phyloP scores from a whole-genome alignment of 352 stramenopile species.

The Elongisporangium undulatum region DNA sequence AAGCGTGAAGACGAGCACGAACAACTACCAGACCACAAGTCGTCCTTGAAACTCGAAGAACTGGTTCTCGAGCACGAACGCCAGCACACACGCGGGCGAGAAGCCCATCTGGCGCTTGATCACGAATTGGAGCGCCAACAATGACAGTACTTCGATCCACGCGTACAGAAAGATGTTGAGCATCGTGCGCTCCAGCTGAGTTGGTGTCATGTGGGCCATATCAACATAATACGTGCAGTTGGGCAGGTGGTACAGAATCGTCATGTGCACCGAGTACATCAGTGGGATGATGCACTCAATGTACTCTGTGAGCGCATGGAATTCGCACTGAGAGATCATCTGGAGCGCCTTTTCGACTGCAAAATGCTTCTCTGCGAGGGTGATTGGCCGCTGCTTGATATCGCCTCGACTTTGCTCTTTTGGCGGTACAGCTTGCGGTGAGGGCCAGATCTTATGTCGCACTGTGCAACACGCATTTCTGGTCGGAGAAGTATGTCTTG shows the following conservation, averaged over 20 bases:
- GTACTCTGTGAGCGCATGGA: conserved; percentile 8
- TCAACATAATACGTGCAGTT: conserved; percentile 16
- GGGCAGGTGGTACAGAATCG: conserved; percentile 7
- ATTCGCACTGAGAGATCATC: not conserved
- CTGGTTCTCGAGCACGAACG: conserved; percentile 39
- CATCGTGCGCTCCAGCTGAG: conserved; percentile 3
- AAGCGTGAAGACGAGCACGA: conserved; percentile 22
- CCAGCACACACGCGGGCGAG: conserved; percentile 20
- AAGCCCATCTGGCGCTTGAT: conserved; percentile 16
- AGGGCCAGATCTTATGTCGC: too few species aligned
- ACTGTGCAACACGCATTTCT: too few species aligned
- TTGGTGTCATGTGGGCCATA: conserved; percentile 5
- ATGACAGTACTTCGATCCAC: conserved; percentile 15
- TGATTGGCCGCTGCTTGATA: too few species aligned
- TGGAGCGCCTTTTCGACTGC: not conserved
- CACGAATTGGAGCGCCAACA: conserved; percentile 9
- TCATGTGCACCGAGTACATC: conserved; percentile 17
- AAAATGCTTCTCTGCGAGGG: not conserved
- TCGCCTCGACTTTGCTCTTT: too few species aligned
- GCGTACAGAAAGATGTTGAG: conserved; percentile 19
- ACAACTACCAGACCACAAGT: conserved; percentile 22
- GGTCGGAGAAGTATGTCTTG: too few species aligned
- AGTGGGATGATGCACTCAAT: conserved; percentile 21
- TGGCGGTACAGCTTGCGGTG: too few species aligned
- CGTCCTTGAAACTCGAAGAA: conserved; percentile 10